A percentile compares a stretch with the other conserved stretches of the same genome.
These are phyloP conservation scores for Fonsecaea pedrosoi DNA, from an alignment of 2,329 filamentous ascomycete genomes.

Conservation along the genomic window DNA sequence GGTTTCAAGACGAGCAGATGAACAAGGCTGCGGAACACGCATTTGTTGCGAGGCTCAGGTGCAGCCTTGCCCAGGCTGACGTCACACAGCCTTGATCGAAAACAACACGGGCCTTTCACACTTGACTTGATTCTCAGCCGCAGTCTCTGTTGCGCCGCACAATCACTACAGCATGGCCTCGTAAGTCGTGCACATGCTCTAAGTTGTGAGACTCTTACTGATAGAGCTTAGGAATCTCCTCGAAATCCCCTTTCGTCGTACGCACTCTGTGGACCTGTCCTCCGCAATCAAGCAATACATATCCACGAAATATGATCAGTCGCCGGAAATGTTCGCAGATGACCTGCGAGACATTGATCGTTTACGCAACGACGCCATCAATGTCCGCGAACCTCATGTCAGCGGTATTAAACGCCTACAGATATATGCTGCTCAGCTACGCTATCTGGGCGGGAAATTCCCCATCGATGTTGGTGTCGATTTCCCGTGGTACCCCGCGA, in stretches of 20 bases:
- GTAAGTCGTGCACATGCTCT: constrained; percentile 23
- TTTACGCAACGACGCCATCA: constrained; percentile 83
- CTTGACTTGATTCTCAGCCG: not conserved
- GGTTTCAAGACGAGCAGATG: not conserved
- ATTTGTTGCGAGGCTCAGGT: not conserved
- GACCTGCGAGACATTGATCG: constrained; percentile 87
- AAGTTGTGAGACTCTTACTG: not conserved
- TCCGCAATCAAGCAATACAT: constrained; percentile 92
- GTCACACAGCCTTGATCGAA: not conserved
- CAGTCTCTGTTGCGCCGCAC: not conserved
- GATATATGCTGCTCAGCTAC: constrained; percentile 87
- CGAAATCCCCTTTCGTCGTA: constrained; percentile 85
- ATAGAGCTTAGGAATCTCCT: constrained; percentile 58
- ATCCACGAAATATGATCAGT: constrained; percentile 97
- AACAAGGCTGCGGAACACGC: not conserved
- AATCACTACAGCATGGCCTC: constrained; percentile 30
- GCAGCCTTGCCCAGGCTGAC: constrained; percentile 2
- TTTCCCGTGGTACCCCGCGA: constrained; percentile 92
- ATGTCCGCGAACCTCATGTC: constrained; percentile 83
- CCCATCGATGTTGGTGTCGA: constrained; percentile 89
- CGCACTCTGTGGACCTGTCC: constrained; percentile 77
- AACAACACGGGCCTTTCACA: not conserved
- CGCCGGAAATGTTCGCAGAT: constrained; percentile 92
- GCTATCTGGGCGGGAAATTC: constrained; percentile 94
- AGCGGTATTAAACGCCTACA: constrained; percentile 89